phyloP scores from a whole-genome alignment of 2,329 filamentous ascomycete species.

The Tolypocladium nubicola region DNA sequence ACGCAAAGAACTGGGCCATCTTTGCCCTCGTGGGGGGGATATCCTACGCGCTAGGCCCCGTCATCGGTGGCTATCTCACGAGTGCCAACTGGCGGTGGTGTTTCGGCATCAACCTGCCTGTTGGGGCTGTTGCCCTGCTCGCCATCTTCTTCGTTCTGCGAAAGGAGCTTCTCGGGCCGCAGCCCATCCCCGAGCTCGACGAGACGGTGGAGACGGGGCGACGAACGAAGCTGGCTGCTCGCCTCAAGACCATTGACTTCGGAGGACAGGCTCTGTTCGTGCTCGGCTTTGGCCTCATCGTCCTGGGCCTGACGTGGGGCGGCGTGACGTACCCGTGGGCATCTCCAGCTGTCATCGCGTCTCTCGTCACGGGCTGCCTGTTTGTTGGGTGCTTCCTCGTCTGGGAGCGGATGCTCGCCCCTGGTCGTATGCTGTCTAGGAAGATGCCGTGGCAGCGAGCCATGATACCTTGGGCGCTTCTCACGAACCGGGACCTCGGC shows the following conservation, averaged over 20 bases:
- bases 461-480: slow-evolving; percentile 54
- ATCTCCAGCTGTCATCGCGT: slow-evolving; percentile 35
- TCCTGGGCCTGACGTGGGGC: slow-evolving; percentile 46
- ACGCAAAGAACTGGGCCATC: slow-evolving; percentile 50
- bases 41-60: slow-evolving; percentile 50
- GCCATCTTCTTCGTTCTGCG: slow-evolving; percentile 46
- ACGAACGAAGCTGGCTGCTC: slow-evolving; percentile 24
- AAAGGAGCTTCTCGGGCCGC: slow-evolving; percentile 45
- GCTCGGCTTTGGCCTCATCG: slow-evolving; percentile 39
- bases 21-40: slow-evolving; percentile 50
- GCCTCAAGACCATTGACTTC: slow-evolving; percentile 43
- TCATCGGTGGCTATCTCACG: slow-evolving; percentile 49
- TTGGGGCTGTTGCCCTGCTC: slow-evolving; percentile 39
- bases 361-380: slow-evolving; percentile 34
- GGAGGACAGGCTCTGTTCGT: slow-evolving; percentile 48
- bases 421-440: slow-evolving; percentile 32
- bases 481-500: slow-evolving; percentile 45
- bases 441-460: slow-evolving; percentile 43
- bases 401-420: slow-evolving; percentile 44
- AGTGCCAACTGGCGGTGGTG: slow-evolving; percentile 53
- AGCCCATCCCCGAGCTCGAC: slow-evolving; percentile 33
- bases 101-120: slow-evolving; percentile 53
- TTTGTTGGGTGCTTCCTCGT: slow-evolving; percentile 31
- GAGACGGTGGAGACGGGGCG: slow-evolving; percentile 23
- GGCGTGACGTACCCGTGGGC: slow-evolving; percentile 42